Evolutionary conservation across 192 early-diverging fungal genomes (phyloP).

Genomic region (Rhizophagus sp.): DNA sequence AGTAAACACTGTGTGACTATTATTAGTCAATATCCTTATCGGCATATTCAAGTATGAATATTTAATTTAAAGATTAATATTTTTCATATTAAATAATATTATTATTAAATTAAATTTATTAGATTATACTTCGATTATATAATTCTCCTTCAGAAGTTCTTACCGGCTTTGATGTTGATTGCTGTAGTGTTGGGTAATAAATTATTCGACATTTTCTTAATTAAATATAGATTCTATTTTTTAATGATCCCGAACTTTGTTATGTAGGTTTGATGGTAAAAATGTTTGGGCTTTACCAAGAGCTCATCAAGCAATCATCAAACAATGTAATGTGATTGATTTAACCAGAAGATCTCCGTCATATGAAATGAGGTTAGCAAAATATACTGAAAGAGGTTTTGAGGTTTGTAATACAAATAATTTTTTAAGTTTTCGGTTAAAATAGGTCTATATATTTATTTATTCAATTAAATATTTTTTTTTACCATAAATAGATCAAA

Average conservation of each 20-base stretch:
- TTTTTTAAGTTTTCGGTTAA: background rate
- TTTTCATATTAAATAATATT: too few relatives aligned
- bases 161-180: slow-evolving; percentile 18
- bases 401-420: background rate
- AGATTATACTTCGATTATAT: slow-evolving; percentile 14
- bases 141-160: slow-evolving; percentile 11
- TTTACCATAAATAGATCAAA: background rate
- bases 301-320: slow-evolving; percentile 18
- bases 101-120: background rate
- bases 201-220: too few relatives aligned
- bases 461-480: too few relatives aligned
- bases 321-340: slow-evolving; percentile 11
- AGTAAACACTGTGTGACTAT: slow-evolving; percentile 8
- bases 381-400: slow-evolving; percentile 18
- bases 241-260: too few relatives aligned
- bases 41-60: slow-evolving; percentile 10
- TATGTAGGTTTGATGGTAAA: background rate
- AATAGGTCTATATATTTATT: background rate
- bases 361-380: slow-evolving; percentile 12
- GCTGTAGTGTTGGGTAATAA: slow-evolving; percentile 12
- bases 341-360: background rate
- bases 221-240: too few relatives aligned
- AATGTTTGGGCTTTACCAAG: slow-evolving; percentile 12
- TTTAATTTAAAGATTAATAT: too few relatives aligned
- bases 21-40: slow-evolving; percentile 25